A percentile compares a stretch with the other conserved stretches of the same genome.
phyloP scores from a whole-genome alignment of 208 protist genomes.

The Herpetomonas tarakana region DNA sequence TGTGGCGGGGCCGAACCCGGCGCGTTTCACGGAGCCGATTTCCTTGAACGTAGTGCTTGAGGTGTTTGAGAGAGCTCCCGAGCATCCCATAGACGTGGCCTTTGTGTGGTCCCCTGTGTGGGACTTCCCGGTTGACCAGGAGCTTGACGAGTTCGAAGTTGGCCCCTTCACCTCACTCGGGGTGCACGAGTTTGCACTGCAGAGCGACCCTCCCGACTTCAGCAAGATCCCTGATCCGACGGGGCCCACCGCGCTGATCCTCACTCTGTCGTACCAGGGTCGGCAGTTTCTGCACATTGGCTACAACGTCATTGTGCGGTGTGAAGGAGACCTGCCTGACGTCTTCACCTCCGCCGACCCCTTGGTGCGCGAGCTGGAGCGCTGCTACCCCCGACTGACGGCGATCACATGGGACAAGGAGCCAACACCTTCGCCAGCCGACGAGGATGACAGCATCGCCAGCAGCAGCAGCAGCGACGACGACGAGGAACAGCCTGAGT shows the following conservation, averaged over 20 bases:
- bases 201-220: conserved; percentile 69
- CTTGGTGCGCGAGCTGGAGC: conserved; percentile 46
- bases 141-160: conserved; percentile 79
- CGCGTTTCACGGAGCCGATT: conserved; percentile 51
- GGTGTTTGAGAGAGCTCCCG: conserved; percentile 55
- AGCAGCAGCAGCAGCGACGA: background rate
- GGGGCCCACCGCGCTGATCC: conserved; percentile 67
- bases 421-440: background rate
- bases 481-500: background rate
- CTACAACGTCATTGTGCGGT: conserved; percentile 63
- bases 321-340: conserved; percentile 67
- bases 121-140: conserved; percentile 79
- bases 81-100: conserved; percentile 50
- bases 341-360: conserved; percentile 51
- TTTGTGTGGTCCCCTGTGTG: conserved; percentile 85
- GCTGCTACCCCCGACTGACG: conserved; percentile 44
- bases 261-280: conserved; percentile 61
- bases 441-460: background rate
- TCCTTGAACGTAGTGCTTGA: conserved; percentile 50
- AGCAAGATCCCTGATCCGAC: conserved; percentile 74
- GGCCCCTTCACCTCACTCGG: conserved; percentile 58
- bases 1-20: conserved; percentile 45
- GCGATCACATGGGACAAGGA: conserved; percentile 28
- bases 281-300: conserved; percentile 77
- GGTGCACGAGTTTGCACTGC: conserved; percentile 59